Base-by-base conservation (phyloP, 176 grass and related monocot species). In the Phoenix dactylifera region DNA sequence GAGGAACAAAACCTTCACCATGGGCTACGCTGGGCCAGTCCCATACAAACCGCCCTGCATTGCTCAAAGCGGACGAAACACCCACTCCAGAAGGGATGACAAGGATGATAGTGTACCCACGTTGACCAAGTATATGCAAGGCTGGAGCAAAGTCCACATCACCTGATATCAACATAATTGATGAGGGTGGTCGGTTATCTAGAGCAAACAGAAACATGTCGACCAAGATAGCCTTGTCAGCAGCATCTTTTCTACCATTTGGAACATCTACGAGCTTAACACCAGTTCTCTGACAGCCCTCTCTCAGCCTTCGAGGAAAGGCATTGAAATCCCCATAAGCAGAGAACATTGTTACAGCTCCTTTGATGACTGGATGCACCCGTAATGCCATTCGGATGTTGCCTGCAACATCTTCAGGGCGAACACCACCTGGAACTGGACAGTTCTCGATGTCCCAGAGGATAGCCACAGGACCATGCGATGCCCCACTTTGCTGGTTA, bases 361-460 rank as follows among this genome's bases (percentile, higher is more conserved):
- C 82, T 7, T 63, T 79, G 59, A 88, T 69, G 62, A 81, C 64
- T 61, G 80, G 92, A 76, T 97, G 86, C 39, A 86, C 22, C 22
- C 83, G 80, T 66, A 97, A 58, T 69, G 80, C 81, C 73, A 82
- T 90, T n/a, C 86, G 66, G 22, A 97, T 76, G 71, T 97, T 91
- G 57, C 80, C 71, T 72, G 92, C 80, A 52, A 97, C 83, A 52
- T 97, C 83, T 74, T 97, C 92, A 63, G 92, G 86, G 7, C 83
- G 80, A 44, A 90, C 81, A 82, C 87, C 83, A 68, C 80, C 82
- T 25, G 92, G 92, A 61, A 90, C 78, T 22, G 92, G 83, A 35
- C 92, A 97, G 32, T 97, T 97, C 67, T 91, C 92, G 18, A 97
- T 97, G 62, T 97, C 92, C 92, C 92, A 97, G 55, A 97, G 85